phyloP scores from a whole-genome alignment of 1,284 basidiomycete species.

The Sanghuangporus sanghuang region DNA sequence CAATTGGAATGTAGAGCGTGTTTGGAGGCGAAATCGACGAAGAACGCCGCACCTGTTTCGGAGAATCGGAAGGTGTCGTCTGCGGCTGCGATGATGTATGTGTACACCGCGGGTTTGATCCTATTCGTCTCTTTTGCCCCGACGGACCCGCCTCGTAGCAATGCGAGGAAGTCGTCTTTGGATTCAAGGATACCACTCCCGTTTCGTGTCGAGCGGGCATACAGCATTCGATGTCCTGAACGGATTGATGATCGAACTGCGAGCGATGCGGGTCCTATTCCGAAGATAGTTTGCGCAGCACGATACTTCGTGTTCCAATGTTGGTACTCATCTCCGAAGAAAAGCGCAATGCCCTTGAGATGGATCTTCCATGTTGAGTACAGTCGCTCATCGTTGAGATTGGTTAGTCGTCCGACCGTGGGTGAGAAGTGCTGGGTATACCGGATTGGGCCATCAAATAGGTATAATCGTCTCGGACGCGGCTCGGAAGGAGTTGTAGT shows the following conservation, averaged over 20 bases:
- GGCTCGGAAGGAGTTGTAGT: constrained; percentile 34
- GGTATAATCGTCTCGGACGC: constrained; percentile 44
- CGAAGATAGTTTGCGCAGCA: constrained; percentile 66
- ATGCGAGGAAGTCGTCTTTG: constrained; percentile 39
- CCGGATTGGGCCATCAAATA: constrained; percentile 68
- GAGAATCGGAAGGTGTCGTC: constrained; percentile 73
- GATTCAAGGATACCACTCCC: constrained; percentile 53
- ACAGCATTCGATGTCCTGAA: constrained; percentile 67
- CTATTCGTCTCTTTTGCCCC: constrained; percentile 32
- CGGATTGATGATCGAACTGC: constrained; percentile 64
- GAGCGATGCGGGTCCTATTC: constrained; percentile 48
- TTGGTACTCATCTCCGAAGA: constrained; percentile 58
- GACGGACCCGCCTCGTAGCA: constrained; percentile 38
- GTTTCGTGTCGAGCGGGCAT: constrained; percentile 60
- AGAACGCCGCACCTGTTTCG: constrained; percentile 75
- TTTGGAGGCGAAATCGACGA: constrained; percentile 78
- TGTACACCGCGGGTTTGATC: constrained; percentile 74
- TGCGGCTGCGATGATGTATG: constrained; percentile 65
- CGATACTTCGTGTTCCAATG: constrained; percentile 62
- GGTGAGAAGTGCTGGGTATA: constrained; percentile 67
- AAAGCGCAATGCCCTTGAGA: constrained; percentile 51
- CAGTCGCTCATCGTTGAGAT: constrained; percentile 55
- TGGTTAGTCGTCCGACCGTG: constrained; percentile 56
- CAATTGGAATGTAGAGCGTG: constrained; percentile 41
- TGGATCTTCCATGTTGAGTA: constrained; percentile 80